phyloP scores from a whole-genome alignment of 495 filamentous ascomycete species.

The Aspergillus incahuasiensis region DNA sequence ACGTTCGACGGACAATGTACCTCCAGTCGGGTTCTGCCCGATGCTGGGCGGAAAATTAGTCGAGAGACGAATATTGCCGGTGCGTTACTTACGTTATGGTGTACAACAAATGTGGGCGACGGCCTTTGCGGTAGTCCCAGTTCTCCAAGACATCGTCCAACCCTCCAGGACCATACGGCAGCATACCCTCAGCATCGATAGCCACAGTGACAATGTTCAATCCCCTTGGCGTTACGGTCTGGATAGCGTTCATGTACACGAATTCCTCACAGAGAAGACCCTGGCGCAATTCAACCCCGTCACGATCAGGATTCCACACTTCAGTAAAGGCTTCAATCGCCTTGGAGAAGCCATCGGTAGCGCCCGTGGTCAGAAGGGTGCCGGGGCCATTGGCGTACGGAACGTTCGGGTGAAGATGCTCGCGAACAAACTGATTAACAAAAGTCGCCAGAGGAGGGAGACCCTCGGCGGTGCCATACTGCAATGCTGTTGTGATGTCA shows the following conservation, averaged over 20 bases:
- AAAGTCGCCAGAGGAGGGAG: constrained; percentile 72
- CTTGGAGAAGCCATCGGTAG: constrained; percentile 82
- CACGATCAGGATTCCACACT: constrained; percentile 62
- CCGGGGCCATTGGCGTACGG: constrained; percentile 75
- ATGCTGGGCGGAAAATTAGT: constrained; percentile 47
- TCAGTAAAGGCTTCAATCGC: constrained; percentile 66
- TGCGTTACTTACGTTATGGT: constrained; percentile 67
- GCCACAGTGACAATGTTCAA: constrained; percentile 65
- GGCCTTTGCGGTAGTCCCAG: constrained; percentile 71
- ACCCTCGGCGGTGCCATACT: constrained; percentile 77
- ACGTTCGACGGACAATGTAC: constrained; percentile 62
- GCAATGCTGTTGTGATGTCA: constrained; percentile 75
- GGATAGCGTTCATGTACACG: constrained; percentile 69
- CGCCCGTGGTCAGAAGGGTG: constrained; percentile 69
- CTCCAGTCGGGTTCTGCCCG: constrained; percentile 87
- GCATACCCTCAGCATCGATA: constrained; percentile 77
- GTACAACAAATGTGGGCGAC: constrained; percentile 80
- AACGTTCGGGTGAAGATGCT: constrained; percentile 73
- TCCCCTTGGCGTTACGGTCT: constrained; percentile 61
- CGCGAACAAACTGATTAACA: constrained; percentile 68
- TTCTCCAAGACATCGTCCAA: constrained; percentile 72
- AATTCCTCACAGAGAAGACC: constrained; percentile 74
- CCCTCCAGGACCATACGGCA: constrained; percentile 58
- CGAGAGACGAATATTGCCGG: not conserved
- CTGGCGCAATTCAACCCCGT: constrained; percentile 62